Evolutionary conservation across 352 stramenopile genomes (phyloP), one percentile per base, ranked within the genome.

Genomic region (Phytophthora vignae): DNA sequence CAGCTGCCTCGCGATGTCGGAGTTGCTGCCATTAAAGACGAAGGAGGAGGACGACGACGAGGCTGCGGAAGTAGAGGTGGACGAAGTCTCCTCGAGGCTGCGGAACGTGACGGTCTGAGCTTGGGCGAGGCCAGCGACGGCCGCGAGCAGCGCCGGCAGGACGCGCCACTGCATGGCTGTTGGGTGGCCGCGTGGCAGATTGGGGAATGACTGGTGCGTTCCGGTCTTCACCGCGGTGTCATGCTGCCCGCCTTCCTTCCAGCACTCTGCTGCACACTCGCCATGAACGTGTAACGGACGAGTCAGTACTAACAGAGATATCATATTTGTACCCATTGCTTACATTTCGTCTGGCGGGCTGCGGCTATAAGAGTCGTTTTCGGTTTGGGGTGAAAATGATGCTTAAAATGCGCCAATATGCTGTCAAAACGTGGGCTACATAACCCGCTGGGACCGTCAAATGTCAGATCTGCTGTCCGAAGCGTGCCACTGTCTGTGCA

Each of bases 1-100:
- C 17, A 78, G 68, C 60, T 83, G 76, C 36, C 67, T 64, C 10
- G 76, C 76, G 50, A 83, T 71, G 64, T 80, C 76, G 36, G 77
- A 86, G 49, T 70, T 78, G 9, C 56, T 55, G 9, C 71, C 75
- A 42, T 82, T 74, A 44, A 82, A 79, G 25, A 69, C 44, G 52
- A 75, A 81, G 29, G 55, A 58, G 21, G 50, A 55, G 21, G 48
- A 55, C 31, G 31, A 36, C 31, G 55, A 58, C 3, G 44, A 53
- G 21, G 50, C 44, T 15, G 48, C 46, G 44, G 36, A 33, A 25
- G 22, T 25, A 25, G 22, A 25, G 49, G 48, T 17, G 27, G 31
- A 48, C 3, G 68, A 57, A 21, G 44, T 56, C 38, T 65, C 60
- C n/a, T 61, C 60, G 10, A 25, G 22, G 22, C 22, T 25, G 22